These are phyloP conservation scores for Diplodia scrobiculata DNA, from an alignment of 2,329 filamentous ascomycete genomes.

Conservation along the genomic window DNA sequence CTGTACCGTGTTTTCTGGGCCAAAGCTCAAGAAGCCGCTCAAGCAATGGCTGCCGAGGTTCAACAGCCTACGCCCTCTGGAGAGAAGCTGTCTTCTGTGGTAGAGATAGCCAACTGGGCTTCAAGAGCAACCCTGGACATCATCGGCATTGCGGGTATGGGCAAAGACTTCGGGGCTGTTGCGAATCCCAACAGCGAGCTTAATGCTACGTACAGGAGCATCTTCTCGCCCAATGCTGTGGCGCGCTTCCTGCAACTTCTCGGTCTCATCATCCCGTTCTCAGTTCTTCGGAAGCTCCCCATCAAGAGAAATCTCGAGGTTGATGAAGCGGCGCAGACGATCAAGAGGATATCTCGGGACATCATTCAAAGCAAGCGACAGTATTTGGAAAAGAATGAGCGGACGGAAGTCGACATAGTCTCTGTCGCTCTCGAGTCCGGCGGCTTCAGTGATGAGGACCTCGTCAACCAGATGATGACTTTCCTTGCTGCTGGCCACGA, in stretches of 20 bases:
- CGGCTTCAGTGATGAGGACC: conserved; percentile 72
- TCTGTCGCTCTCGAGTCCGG: conserved; percentile 77
- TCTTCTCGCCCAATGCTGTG: conserved; percentile 54
- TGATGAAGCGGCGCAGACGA: conserved; percentile 41
- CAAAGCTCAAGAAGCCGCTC: conserved; percentile 50
- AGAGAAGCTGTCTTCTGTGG: conserved; percentile 38
- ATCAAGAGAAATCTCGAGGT: conserved; percentile 64
- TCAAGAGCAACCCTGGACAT: conserved; percentile 60
- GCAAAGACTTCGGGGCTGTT: conserved; percentile 58
- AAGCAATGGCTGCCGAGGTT: conserved; percentile 40
- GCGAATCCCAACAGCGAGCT: conserved; percentile 56
- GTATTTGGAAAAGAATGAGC: conserved; percentile 52
- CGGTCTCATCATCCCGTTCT: conserved; percentile 63
- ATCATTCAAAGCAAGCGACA: conserved; percentile 72
- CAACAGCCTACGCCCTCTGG: conserved; percentile 33
- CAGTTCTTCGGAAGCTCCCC: conserved; percentile 66
- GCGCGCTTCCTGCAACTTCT: conserved; percentile 62
- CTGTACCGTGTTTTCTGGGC: conserved; percentile 54
- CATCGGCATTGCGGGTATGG: conserved; percentile 60
- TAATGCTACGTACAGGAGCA: conserved; percentile 54
- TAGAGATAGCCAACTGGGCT: conserved; percentile 52
- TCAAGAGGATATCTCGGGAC: conserved; percentile 64
- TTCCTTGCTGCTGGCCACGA: conserved; percentile 73
- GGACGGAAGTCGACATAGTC: conserved; percentile 69
- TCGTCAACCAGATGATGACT: conserved; percentile 89